Evolutionary conservation across 2,329 filamentous ascomycete species (phyloP).

Genomic region (Ramularia endophylla): DNA sequence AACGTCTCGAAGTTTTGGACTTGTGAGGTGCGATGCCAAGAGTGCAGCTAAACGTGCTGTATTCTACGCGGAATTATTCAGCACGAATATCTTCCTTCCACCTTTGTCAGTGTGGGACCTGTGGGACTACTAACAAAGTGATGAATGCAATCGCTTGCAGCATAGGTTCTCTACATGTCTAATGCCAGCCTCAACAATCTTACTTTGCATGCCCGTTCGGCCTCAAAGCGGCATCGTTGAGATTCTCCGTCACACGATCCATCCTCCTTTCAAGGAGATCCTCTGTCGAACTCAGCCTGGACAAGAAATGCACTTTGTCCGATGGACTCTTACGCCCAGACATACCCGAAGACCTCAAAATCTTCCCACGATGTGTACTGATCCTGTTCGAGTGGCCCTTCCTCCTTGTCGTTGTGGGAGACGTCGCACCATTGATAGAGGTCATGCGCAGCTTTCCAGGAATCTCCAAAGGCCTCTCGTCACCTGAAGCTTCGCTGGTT

Average conservation of each 20-base stretch:
- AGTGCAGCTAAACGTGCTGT: too few relatives aligned
- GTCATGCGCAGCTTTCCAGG: conserved; percentile 34
- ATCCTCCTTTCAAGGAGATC: conserved; percentile 45
- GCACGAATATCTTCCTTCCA: too few relatives aligned
- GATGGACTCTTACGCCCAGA: conserved; percentile 25
- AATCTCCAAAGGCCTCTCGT: conserved; percentile 79
- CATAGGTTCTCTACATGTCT: not conserved
- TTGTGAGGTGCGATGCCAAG: too few relatives aligned
- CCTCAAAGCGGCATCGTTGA: conserved; percentile 1
- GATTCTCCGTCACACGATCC: conserved; percentile 37
- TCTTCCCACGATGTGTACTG: conserved; percentile 14
- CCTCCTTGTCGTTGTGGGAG: conserved; percentile 21
- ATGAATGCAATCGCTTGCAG: conserved; percentile 2
- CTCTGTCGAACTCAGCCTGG: conserved; percentile 36
- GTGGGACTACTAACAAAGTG: not conserved
- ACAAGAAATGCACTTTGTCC: conserved; percentile 35
- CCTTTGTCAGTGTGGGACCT: too few relatives aligned
- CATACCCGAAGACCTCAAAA: conserved; percentile 22
- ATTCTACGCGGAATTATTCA: too few relatives aligned
- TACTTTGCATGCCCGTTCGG: not conserved
- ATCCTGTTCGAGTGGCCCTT: not conserved
- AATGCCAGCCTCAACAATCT: not conserved
- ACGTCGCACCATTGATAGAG: conserved; percentile 12
- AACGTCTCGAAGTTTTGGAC: too few relatives aligned
- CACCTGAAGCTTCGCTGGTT: conserved; percentile 56